A percentile compares a stretch with the other conserved stretches of the same genome.
Evolutionary conservation across 2,329 filamentous ascomycete genomes (phyloP).

Genomic region (Hymenoscyphus fructigenus): DNA sequence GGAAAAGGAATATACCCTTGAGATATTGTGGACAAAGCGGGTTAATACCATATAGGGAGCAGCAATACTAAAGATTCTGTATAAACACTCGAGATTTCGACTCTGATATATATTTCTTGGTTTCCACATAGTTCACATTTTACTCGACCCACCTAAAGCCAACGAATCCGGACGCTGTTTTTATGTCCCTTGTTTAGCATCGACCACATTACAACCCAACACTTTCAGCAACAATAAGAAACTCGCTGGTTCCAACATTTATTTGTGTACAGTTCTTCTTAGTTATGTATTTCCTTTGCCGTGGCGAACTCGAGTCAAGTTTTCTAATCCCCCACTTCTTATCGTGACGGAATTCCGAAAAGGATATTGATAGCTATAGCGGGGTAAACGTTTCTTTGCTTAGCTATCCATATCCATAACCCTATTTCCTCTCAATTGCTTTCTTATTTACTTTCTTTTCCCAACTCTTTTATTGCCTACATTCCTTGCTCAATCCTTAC

Average conservation of each 20-base stretch:
- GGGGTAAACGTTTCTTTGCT: neutral
- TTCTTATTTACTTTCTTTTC: neutral
- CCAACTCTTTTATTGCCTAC: neutral
- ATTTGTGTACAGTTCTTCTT: neutral
- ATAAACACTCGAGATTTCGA: neutral
- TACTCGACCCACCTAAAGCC: too few relatives aligned
- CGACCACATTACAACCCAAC: too few relatives aligned
- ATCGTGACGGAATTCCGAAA: neutral
- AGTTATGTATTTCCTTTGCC: neutral
- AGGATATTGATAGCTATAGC: neutral
- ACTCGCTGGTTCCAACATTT: too few relatives aligned
- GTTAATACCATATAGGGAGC: neutral
- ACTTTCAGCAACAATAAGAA: too few relatives aligned
- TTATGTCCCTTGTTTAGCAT: too few relatives aligned
- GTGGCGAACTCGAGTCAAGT: neutral
- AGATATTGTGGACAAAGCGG: neutral
- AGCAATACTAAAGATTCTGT: neutral
- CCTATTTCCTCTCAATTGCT: neutral
- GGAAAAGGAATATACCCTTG: constrained; percentile 5
- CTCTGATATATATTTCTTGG: too few relatives aligned
- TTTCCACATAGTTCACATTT: too few relatives aligned
- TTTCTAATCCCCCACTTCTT: constrained; percentile 2
- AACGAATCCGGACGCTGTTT: too few relatives aligned
- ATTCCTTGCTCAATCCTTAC: neutral
- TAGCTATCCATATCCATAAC: neutral